Evolutionary conservation across 2,329 filamentous ascomycete genomes (phyloP).

Genomic region (Chrysoporthe cubensis): DNA sequence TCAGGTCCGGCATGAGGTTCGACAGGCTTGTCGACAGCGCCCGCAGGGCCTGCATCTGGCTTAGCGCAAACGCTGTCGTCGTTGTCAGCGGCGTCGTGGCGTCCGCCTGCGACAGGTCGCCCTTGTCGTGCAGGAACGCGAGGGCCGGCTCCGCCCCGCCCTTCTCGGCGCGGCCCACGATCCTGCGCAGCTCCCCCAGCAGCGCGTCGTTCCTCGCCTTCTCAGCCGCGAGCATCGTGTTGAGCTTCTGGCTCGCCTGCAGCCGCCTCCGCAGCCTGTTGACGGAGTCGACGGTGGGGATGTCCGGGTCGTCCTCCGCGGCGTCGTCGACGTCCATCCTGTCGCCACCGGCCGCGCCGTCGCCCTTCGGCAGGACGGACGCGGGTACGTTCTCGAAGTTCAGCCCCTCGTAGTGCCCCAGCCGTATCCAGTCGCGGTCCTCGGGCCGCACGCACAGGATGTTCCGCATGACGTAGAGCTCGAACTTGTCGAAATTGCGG

Average conservation of each 20-base stretch:
- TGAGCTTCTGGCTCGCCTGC: conserved; percentile 77
- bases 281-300: conserved; percentile 69
- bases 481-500: conserved; percentile 83
- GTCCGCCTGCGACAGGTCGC: conserved; percentile 55
- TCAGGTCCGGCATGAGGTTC: conserved; percentile 68
- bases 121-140: conserved; percentile 61
- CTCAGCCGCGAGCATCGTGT: conserved; percentile 71
- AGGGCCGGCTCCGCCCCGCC: conserved; percentile 43
- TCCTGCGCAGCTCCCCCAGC: conserved; percentile 63
- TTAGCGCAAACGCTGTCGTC: conserved; percentile 77
- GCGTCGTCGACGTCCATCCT: conserved; percentile 32
- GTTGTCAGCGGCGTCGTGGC: conserved; percentile 65
- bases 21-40: conserved; percentile 64
- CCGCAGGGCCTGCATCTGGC: conserved; percentile 80
- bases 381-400: conserved; percentile 44
- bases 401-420: conserved; percentile 81
- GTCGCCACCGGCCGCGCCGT: conserved; percentile 15
- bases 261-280: conserved; percentile 73
- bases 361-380: not conserved
- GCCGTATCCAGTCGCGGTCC: conserved; percentile 76
- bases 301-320: conserved; percentile 29
- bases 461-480: conserved; percentile 89
- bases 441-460: conserved; percentile 71
- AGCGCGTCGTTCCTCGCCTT: conserved; percentile 72
- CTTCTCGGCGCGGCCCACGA: conserved; percentile 40